A percentile compares a stretch with the other conserved stretches of the same genome.
These are phyloP conservation scores for Tilletia indica DNA, from an alignment of 1,284 basidiomycete genomes.

Conservation along the genomic window DNA sequence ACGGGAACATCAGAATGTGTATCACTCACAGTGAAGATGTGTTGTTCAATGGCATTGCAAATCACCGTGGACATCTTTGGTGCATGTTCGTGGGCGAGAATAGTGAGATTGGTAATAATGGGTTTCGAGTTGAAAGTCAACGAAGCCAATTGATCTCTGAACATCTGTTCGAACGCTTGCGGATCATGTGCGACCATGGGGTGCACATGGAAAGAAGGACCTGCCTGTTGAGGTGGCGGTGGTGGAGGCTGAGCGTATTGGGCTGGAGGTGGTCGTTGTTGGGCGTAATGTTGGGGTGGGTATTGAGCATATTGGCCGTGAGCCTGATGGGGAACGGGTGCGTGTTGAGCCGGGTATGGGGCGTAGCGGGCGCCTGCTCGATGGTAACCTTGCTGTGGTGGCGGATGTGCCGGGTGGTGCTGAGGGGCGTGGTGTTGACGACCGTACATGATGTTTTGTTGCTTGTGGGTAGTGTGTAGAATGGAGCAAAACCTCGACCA, in stretches of 20 bases:
- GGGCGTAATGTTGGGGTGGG: neutral
- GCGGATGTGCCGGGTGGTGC: neutral
- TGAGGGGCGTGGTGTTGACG: conserved; percentile 1
- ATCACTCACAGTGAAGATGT: conserved; percentile 67
- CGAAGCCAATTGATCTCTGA: conserved; percentile 69
- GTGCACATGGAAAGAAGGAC: neutral
- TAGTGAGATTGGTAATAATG: conserved; percentile 89
- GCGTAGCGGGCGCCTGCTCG: neutral
- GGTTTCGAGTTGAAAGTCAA: conserved; percentile 94
- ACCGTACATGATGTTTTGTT: neutral
- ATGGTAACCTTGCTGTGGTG: neutral
- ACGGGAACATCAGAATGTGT: no score
- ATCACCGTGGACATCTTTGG: conserved; percentile 75
- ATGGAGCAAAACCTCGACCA: no score
- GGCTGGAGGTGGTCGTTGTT: neutral
- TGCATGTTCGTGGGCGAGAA: conserved; percentile 83
- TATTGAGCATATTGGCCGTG: neutral
- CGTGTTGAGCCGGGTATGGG: conserved; percentile 2
- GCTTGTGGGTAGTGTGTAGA: no score
- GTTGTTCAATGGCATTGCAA: conserved; percentile 79
- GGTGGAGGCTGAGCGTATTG: neutral
- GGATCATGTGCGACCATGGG: conserved; percentile 57
- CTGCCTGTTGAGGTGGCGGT: neutral
- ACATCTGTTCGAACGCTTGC: conserved; percentile 67
- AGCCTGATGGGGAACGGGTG: neutral